Evolutionary conservation across 225 moss, liverwort and hornwort genomes (phyloP), one percentile per base, ranked within the genome.

Genomic region (Anthoceros angustus): DNA sequence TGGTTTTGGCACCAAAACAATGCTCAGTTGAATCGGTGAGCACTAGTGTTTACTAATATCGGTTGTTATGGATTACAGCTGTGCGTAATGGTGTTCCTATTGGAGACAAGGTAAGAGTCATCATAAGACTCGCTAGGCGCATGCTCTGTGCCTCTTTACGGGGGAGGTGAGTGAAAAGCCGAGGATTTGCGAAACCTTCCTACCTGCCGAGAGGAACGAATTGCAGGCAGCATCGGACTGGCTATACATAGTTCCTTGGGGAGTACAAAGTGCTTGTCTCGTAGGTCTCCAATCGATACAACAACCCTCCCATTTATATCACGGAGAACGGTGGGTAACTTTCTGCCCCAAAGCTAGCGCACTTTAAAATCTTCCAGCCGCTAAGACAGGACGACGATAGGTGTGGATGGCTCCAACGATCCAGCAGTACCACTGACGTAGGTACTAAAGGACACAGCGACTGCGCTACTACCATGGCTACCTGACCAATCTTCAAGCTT

Each of bases 321-420:
- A 86, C 80, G 0, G 89, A 93, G 66, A 93, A 93, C 63, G n/a
- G n/a, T n/a, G n/a, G 87, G 89, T 61, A 66, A 63, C 18, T 2
- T 42, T 23, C 1, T 23, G 20, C 8, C 50, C 10, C 8, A 23
- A 11, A 10, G 43, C 1, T 0, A 42, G 42, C 41, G 42, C 23
- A 11, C 64, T 32, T 7, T 16, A 1, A 32, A n/a, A n/a, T n/a
- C n/a, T n/a, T 32, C 32, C 32, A 1, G n/a, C n/a, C 32, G 32
- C 32, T 32, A 32, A 32, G 10, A 18, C 23, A 63, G 68, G 23
- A 0, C 6, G 23, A 7, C 55, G 7, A 15, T 78, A 95, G 90
- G 94, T 10, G 73, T 94, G 82, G 94, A 95, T 71, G 76, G 78
- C 10, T 21, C n/a, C 32, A 80, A 75, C 71, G 16, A 64, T 12